Evolutionary conservation across 2,329 filamentous ascomycete genomes (phyloP).

Genomic region (Zymoseptoria pseudotritici): DNA sequence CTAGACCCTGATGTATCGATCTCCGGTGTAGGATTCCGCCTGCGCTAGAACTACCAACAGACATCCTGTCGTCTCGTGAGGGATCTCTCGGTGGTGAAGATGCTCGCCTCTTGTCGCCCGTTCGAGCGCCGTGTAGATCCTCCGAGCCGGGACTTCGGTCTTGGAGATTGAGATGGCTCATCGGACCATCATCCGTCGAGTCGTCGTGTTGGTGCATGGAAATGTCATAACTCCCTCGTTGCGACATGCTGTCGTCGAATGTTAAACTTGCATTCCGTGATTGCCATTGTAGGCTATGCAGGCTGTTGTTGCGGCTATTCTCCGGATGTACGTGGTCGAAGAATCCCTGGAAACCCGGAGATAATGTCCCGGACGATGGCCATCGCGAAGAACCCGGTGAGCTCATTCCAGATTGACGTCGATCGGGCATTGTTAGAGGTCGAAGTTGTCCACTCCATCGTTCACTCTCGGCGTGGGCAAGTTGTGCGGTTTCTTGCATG

Average conservation of each 20-base stretch:
- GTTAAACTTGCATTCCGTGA: conserved; percentile 35
- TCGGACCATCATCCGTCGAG: conserved; percentile 48
- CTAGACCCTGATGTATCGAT: conserved; percentile 50
- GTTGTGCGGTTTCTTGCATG: conserved; percentile 26
- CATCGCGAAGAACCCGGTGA: conserved; percentile 31
- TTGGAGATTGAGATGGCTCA: conserved; percentile 47
- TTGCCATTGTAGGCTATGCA: not conserved
- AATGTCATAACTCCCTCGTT: conserved; percentile 57
- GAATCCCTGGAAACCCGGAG: conserved; percentile 39
- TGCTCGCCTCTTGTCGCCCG: conserved; percentile 57
- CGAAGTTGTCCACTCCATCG: conserved; percentile 38
- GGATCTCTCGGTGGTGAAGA: conserved; percentile 56
- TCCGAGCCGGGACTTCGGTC: conserved; percentile 44
- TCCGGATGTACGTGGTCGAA: conserved; percentile 20
- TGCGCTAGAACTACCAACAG: conserved; percentile 37
- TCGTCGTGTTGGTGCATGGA: conserved; percentile 46
- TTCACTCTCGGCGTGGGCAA: conserved; percentile 32
- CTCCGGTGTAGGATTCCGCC: conserved; percentile 48
- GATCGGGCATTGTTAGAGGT: conserved; percentile 40
- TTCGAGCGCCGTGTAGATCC: conserved; percentile 36
- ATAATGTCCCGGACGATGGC: conserved; percentile 38
- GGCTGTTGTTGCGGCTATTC: not conserved
- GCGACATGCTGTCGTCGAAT: conserved; percentile 43
- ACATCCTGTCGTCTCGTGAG: conserved; percentile 39
- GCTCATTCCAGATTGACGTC: conserved; percentile 34